Evolutionary conservation across 2,329 filamentous ascomycete genomes (phyloP).

Genomic region (Macroventuria anomochaeta): DNA sequence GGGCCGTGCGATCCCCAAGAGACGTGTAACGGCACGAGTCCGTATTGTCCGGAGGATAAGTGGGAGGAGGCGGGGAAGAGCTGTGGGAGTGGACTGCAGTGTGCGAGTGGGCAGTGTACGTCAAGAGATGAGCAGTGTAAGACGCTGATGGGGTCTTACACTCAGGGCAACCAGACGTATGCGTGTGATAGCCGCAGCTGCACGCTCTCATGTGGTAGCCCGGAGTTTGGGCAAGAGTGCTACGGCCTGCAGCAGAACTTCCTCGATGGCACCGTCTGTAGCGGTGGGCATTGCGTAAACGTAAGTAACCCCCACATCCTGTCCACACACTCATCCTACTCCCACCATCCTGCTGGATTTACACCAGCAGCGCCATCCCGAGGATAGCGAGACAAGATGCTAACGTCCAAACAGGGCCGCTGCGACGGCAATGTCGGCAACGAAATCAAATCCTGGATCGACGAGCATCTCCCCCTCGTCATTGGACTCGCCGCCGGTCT

Average conservation of each 20-base stretch:
- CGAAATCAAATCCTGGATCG: slow-evolving; percentile 78
- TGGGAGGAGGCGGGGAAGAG: slow-evolving; percentile 71
- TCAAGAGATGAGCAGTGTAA: slow-evolving; percentile 89
- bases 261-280: slow-evolving; percentile 86
- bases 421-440: slow-evolving; percentile 76
- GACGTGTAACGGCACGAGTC: slow-evolving; percentile 74
- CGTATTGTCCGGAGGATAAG: slow-evolving; percentile 76
- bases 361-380: too few species aligned
- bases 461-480: slow-evolving; percentile 77
- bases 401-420: too few species aligned
- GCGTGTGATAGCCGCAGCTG: slow-evolving; percentile 79
- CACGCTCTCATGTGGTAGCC: slow-evolving; percentile 75
- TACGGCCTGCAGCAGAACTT: slow-evolving; percentile 87
- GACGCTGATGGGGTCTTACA: slow-evolving; percentile 78
- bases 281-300: slow-evolving; percentile 77
- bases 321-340: background rate
- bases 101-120: slow-evolving; percentile 93
- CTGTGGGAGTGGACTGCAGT: slow-evolving; percentile 76
- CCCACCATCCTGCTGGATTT: slow-evolving; percentile 11
- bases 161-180: slow-evolving; percentile 75
- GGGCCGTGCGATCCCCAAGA: slow-evolving; percentile 87
- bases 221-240: slow-evolving; percentile 71
- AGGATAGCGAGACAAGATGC: too few species aligned
- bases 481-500: slow-evolving; percentile 78
- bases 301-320: slow-evolving; percentile 49